Base-by-base conservation (phyloP, 1,139 yeast species). In the Tardiomyces depauwii region DNA sequence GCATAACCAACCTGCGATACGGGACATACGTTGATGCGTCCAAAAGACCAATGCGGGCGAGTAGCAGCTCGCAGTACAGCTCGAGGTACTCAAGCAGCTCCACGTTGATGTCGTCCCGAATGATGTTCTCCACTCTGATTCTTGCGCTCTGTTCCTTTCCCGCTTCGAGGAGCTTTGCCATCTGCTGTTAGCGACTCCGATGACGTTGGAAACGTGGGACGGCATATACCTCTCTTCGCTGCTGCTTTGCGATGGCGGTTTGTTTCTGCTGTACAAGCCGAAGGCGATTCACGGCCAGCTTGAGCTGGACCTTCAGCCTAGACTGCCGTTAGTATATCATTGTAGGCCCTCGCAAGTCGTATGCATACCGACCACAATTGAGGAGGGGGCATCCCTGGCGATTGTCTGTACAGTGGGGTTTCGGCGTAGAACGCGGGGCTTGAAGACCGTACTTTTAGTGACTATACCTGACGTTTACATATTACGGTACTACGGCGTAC, bases 81-180 rank as follows among this genome's bases (percentile, higher is more conserved):
- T 87, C 95, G 44, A 88, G 65, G 42, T 77, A 76, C 63, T 89
- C 96, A 48, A 87, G 70, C 19, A 89, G 67, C 62, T 89, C 96
- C 19, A 85, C 77, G 57, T 82, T 79, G 42, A 86, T 78, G 59
- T 89, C 96, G 55, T 86, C 94, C 33, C 91, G 74, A 25, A 89
- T 85, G 49, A 88, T 77, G 57, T 85, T 84, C 56, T 88, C 96
- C 2, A 87, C 94, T 45, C 95, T 68, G 49, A 88, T 87, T 49
- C 76, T 75, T 18, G 96, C 96, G 57, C 89, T 84, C 47, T 82
- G 80, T 53, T 86, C 91, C 59, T 85, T 86, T 5, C 89, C 88
- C 43, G 70, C 73, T 5, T 73, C 68, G 45, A 88, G 67, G 21
- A 87, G 66, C 45, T 82, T 88, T 1, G 95, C 95, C 67, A 84